Conservation (phyloP, 352 stramenopile genomes). For the Halophytophthora polymorphica region DNA sequence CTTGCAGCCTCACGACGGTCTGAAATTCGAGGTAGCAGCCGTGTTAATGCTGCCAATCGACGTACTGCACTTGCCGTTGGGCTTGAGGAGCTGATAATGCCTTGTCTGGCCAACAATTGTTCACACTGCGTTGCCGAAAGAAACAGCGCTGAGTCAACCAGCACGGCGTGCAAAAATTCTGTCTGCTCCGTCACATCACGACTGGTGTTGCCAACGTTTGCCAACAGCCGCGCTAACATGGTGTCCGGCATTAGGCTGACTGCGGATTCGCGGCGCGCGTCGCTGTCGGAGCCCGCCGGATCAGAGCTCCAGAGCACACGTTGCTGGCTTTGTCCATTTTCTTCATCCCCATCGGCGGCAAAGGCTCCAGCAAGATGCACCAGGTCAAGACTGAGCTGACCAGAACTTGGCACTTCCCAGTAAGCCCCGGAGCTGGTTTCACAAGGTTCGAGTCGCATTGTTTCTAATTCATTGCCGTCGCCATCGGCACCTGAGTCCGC, state of each 20-base stretch:
- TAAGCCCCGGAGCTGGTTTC: constrained; percentile 22
- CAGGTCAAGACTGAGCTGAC: constrained; percentile 38
- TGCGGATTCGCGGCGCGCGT: constrained; percentile 5
- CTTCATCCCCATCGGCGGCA: background rate
- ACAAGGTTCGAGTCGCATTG: constrained; percentile 9
- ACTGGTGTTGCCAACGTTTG: constrained; percentile 42
- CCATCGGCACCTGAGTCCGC: constrained; percentile 9
- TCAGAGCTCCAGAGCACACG: background rate
- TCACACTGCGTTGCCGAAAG: constrained; percentile 70
- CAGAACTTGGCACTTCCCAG: constrained; percentile 41
- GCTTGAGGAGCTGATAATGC: constrained; percentile 23
- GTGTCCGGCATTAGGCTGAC: constrained; percentile 25
- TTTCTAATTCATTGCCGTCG: background rate
- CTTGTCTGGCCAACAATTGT: constrained; percentile 49
- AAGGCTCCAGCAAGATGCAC: constrained; percentile 7
- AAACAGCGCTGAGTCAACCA: constrained; percentile 57
- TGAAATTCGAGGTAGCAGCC: constrained; percentile 64
- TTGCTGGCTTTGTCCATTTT: background rate
- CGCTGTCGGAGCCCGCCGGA: background rate
- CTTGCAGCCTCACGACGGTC: constrained; percentile 47
- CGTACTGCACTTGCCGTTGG: constrained; percentile 14
- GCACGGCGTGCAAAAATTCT: constrained; percentile 54
- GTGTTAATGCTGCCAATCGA: constrained; percentile 28
- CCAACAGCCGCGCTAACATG: constrained; percentile 38
- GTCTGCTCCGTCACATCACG: constrained; percentile 44